Percentiles rank a stretch among this genome's conserved stretches.
These are phyloP conservation scores for Camelina hispida DNA, from an alignment of 345 rosid genomes.

Conservation along the genomic window DNA sequence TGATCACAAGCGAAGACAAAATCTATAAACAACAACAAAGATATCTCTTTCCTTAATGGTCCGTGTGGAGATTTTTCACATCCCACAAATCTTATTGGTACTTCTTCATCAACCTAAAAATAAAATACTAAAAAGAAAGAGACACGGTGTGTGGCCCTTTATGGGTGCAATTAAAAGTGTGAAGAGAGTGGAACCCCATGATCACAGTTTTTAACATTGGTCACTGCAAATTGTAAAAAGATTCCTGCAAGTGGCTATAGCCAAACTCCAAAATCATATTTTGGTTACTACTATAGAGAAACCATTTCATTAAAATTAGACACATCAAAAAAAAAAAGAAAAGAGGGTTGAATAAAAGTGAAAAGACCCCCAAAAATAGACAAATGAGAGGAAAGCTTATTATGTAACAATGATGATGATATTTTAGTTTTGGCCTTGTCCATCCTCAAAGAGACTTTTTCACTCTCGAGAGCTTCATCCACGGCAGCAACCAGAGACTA, in stretches of 20 bases:
- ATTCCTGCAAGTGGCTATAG: too few relatives aligned
- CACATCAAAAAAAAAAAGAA: too few relatives aligned
- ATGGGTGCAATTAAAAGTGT: constrained; percentile 23
- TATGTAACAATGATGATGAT: too few relatives aligned
- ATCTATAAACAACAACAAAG: constrained; percentile 28
- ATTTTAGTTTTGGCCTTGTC: too few relatives aligned
- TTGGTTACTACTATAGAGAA: too few relatives aligned
- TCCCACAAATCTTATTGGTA: constrained; percentile 37
- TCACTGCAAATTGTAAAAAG: too few relatives aligned
- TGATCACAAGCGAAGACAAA: constrained; percentile 35
- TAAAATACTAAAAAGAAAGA: not conserved
- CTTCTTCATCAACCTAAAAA: constrained; percentile 7
- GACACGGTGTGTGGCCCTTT: constrained; percentile 15
- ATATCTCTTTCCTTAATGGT: constrained; percentile 24
- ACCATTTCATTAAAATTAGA: too few relatives aligned
- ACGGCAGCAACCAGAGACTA: constrained; percentile 24
- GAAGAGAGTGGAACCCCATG: constrained; percentile 34
- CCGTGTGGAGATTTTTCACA: constrained; percentile 34
- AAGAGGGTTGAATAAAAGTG: too few relatives aligned
- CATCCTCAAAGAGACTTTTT: constrained; percentile 38
- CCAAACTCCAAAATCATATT: too few relatives aligned
- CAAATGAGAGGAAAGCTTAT: too few relatives aligned
- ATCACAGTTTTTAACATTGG: too few relatives aligned
- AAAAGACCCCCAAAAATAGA: too few relatives aligned
- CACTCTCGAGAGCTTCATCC: constrained; percentile 38